A percentile compares a stretch with the other conserved stretches of the same genome.
These are phyloP conservation scores for Candida nanaspora DNA, from an alignment of 805 yeast genomes.

Conservation along the genomic window DNA sequence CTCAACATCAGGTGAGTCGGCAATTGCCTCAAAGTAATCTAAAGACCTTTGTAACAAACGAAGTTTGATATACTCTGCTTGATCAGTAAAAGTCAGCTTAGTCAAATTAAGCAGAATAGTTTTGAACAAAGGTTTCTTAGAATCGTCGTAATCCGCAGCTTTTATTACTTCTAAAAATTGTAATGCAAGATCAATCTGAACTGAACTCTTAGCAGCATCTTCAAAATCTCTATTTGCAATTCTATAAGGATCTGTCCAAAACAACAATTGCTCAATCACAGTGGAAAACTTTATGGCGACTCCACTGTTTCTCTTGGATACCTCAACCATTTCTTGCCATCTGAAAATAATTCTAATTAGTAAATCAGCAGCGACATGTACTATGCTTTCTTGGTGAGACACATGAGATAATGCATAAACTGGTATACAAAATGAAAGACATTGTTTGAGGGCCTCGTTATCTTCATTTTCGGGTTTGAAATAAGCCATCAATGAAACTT, in stretches of 20 bases:
- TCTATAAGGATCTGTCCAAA: conserved; percentile 80
- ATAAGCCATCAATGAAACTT: conserved; percentile 63
- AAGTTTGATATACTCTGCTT: conserved; percentile 13
- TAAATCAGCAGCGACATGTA: conserved; percentile 60
- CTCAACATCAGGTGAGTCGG: not conserved
- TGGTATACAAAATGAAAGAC: conserved; percentile 80
- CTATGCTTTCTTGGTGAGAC: conserved; percentile 61
- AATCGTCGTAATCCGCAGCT: conserved; percentile 39
- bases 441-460: conserved; percentile 68
- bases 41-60: conserved; percentile 9
- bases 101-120: conserved; percentile 44
- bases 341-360: conserved; percentile 45
- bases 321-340: conserved; percentile 31
- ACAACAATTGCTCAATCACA: conserved; percentile 62
- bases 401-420: conserved; percentile 76
- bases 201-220: conserved; percentile 32
- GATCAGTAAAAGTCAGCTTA: conserved; percentile 36
- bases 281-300: conserved; percentile 20
- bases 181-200: conserved; percentile 50
- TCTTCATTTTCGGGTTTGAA: conserved; percentile 60
- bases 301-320: conserved; percentile 19
- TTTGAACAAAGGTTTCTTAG: conserved; percentile 45
- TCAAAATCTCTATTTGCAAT: conserved; percentile 43
- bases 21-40: not conserved
- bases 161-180: conserved; percentile 47